Evolutionary conservation across 2,329 filamentous ascomycete species (phyloP).

Genomic region (Chaetomiaceae sp.): DNA sequence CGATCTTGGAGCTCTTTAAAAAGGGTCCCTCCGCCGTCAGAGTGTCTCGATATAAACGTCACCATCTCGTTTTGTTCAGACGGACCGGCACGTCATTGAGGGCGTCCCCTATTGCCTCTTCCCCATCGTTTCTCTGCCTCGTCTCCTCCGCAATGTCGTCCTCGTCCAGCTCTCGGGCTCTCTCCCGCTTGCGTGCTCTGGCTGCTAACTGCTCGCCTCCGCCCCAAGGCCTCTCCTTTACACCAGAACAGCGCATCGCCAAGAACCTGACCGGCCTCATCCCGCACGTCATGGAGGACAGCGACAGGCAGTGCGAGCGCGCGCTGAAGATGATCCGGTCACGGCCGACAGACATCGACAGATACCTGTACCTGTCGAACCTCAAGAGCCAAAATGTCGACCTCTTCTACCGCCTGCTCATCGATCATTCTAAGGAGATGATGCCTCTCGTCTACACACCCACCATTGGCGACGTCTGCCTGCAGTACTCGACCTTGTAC

Average conservation of each 20-base stretch:
- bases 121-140: neutral
- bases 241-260: slow-evolving; percentile 56
- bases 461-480: slow-evolving; percentile 91
- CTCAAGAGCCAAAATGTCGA: slow-evolving; percentile 73
- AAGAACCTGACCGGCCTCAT: slow-evolving; percentile 65
- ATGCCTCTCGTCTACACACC: slow-evolving; percentile 85
- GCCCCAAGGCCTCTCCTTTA: slow-evolving; percentile 56
- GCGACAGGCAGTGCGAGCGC: slow-evolving; percentile 57
- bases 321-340: slow-evolving; percentile 71
- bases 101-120: neutral
- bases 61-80: neutral
- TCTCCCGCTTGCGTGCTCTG: slow-evolving; percentile 13
- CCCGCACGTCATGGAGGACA: slow-evolving; percentile 59
- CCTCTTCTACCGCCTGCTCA: slow-evolving; percentile 77
- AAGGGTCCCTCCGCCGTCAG: neutral
- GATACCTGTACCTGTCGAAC: slow-evolving; percentile 75
- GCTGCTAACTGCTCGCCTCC: slow-evolving; percentile 18
- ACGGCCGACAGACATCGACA: slow-evolving; percentile 68
- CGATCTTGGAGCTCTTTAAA: slow-evolving; percentile 1
- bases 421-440: slow-evolving; percentile 71
- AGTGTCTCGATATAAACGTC: neutral
- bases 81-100: neutral
- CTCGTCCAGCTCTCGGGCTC: slow-evolving; percentile 4
- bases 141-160: neutral
- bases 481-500: slow-evolving; percentile 94